These are phyloP conservation scores for Oryza rufipogon DNA, from an alignment of 176 grass and related monocot species.

Conservation along the genomic window DNA sequence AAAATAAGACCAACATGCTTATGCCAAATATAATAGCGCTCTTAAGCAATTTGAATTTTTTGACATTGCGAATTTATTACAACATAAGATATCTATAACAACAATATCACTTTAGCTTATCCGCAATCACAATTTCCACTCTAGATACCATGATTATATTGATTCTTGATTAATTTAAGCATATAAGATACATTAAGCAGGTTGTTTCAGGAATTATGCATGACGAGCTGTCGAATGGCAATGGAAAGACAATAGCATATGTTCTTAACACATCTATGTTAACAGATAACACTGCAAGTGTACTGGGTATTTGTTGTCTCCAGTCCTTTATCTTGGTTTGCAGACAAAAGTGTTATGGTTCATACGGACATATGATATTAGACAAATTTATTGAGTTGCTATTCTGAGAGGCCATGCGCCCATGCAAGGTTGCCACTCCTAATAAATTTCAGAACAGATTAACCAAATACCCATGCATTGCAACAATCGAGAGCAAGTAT, in stretches of 20 bases:
- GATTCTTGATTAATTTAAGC: neutral
- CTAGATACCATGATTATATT: neutral
- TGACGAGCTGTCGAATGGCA: neutral
- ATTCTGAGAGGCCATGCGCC: neutral
- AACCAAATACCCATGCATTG: neutral
- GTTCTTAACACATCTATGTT: neutral
- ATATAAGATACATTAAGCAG: constrained; percentile 10
- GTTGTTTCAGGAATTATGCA: neutral
- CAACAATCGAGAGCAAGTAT: neutral
- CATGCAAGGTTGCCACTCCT: constrained; percentile 9
- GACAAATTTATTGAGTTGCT: neutral
- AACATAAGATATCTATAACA: constrained; percentile 1
- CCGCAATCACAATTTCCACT: neutral
- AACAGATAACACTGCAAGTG: neutral
- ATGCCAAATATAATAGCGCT: neutral
- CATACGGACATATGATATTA: constrained; percentile 4
- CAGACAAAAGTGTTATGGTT: neutral
- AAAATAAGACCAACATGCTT: neutral
- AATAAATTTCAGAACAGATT: neutral
- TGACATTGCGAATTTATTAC: constrained; percentile 6
- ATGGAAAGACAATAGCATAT: neutral
- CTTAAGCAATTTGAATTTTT: constrained; percentile 2
- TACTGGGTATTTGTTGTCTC: neutral
- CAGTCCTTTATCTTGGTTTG: neutral
- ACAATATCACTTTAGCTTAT: neutral